Conservation (phyloP, 2,329 filamentous ascomycete genomes). For the Macrophomina phaseolina region DNA sequence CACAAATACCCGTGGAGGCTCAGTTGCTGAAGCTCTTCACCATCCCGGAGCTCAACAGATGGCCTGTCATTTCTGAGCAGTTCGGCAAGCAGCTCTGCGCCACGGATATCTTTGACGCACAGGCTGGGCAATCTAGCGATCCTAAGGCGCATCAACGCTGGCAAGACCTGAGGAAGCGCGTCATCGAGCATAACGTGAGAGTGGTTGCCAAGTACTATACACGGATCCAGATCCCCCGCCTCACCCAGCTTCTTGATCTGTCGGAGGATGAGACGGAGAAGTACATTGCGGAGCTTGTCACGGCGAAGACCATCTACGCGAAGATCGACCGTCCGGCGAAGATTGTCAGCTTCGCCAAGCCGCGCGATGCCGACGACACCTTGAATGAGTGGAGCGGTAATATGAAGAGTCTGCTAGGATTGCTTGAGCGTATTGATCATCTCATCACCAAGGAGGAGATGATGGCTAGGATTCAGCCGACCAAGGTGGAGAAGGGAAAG, state of each 20-base stretch:
- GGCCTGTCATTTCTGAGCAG: constrained; percentile 88
- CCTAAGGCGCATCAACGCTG: constrained; percentile 84
- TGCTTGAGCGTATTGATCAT: constrained; percentile 92
- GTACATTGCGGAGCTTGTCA: constrained; percentile 97
- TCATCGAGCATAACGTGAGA: constrained; percentile 98
- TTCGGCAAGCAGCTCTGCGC: constrained; percentile 87
- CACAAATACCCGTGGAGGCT: constrained; percentile 77
- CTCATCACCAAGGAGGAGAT: constrained; percentile 99
- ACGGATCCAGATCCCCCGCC: constrained; percentile 87
- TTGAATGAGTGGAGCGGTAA: constrained; percentile 98
- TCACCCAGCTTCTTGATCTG: constrained; percentile 89
- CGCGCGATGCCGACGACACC: constrained; percentile 91
- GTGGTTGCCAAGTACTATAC: constrained; percentile 99
- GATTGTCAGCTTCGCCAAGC: constrained; percentile 93
- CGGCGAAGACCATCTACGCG: constrained; percentile 95
- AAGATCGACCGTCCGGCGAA: constrained; percentile 95
- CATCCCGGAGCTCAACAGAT: constrained; percentile 95
- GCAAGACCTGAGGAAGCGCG: constrained; percentile 94
- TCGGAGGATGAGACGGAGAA: constrained; percentile 97
- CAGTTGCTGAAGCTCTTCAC: constrained; percentile 94
- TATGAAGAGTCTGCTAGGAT: constrained; percentile 89
- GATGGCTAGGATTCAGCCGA: constrained; percentile 70
- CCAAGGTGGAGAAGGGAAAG: constrained; percentile 58
- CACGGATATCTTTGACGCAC: constrained; percentile 86
- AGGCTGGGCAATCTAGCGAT: constrained; percentile 69